Conservation (phyloP, 2,329 filamentous ascomycete species). For the Diaporthe ampelina region DNA sequence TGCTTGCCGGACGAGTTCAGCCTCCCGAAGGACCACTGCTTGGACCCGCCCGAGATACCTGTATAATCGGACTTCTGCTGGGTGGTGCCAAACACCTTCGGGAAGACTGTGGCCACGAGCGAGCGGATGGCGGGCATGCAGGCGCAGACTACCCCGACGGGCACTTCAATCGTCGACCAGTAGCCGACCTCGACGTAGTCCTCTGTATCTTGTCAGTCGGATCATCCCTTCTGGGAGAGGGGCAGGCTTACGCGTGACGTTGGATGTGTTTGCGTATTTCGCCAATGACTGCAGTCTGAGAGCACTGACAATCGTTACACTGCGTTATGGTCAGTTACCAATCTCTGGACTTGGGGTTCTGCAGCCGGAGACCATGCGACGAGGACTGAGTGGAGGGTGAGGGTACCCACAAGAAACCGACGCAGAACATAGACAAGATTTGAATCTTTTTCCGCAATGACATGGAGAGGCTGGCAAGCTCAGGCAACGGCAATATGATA, state of each 20-base stretch:
- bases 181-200: slow-evolving; percentile 43
- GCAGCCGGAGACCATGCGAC: not conserved
- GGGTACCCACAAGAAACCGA: slow-evolving; percentile 50
- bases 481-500: slow-evolving; percentile 50
- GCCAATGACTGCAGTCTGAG: slow-evolving; percentile 43
- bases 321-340: slow-evolving; percentile 18
- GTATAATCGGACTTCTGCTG: slow-evolving; percentile 41
- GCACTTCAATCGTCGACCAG: slow-evolving; percentile 53
- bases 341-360: not conserved
- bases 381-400: no score
- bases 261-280: slow-evolving; percentile 33
- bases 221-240: not conserved
- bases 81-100: slow-evolving; percentile 48
- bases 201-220: slow-evolving; percentile 36
- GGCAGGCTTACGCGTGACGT: slow-evolving; percentile 38
- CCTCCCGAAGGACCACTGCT: slow-evolving; percentile 37
- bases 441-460: slow-evolving; percentile 51
- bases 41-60: slow-evolving; percentile 37
- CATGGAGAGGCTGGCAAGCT: slow-evolving; percentile 48
- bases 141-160: slow-evolving; percentile 50
- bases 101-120: slow-evolving; percentile 48
- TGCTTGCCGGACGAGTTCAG: slow-evolving; percentile 39
- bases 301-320: slow-evolving; percentile 48
- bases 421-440: slow-evolving; percentile 53
- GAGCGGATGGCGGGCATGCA: slow-evolving; percentile 52